A percentile compares a stretch with the other conserved stretches of the same genome.
These are phyloP conservation scores for Aaosphaeria arxii DNA, from an alignment of 2,329 filamentous ascomycete species.

Conservation along the genomic window DNA sequence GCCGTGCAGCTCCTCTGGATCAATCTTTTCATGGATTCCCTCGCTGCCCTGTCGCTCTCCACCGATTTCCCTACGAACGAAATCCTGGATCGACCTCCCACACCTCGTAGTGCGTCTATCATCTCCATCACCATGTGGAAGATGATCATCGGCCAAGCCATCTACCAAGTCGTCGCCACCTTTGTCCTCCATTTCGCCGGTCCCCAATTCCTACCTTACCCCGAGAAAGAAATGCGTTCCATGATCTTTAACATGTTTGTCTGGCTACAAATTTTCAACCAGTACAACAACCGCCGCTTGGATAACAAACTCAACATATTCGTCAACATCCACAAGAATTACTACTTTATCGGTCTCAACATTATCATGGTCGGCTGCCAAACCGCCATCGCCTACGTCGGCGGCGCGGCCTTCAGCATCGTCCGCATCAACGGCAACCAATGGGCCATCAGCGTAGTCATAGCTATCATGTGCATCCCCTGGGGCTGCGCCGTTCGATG, in stretches of 20 bases:
- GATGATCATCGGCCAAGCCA: constrained; percentile 61
- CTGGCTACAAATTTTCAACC: constrained; percentile 69
- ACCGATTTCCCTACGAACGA: constrained; percentile 96
- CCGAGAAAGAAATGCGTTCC: constrained; percentile 49
- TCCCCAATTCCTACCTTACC: constrained; percentile 52
- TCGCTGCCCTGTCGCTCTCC: constrained; percentile 88
- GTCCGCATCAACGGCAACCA: constrained; percentile 48
- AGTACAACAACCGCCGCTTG: constrained; percentile 62
- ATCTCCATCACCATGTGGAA: constrained; percentile 63
- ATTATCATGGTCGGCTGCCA: constrained; percentile 57
- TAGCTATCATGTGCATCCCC: constrained; percentile 50
- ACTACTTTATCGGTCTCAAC: constrained; percentile 57
- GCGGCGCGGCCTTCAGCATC: constrained; percentile 53
- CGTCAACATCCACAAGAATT: constrained; percentile 55
- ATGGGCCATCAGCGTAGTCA: constrained; percentile 54
- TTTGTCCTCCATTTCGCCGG: constrained; percentile 61
- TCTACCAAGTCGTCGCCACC: constrained; percentile 57
- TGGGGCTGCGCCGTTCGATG: constrained; percentile 50
- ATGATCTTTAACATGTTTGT: constrained; percentile 68
- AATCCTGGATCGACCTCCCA: constrained; percentile 85
- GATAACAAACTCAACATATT: constrained; percentile 62
- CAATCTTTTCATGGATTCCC: constrained; percentile 77
- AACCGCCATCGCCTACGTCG: constrained; percentile 55
- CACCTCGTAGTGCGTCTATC: constrained; percentile 84
- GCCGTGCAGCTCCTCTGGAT: constrained; percentile 68